These are phyloP conservation scores for Monilinia vaccinii-corymbosi DNA, from an alignment of 2,329 filamentous ascomycete genomes.

Conservation along the genomic window DNA sequence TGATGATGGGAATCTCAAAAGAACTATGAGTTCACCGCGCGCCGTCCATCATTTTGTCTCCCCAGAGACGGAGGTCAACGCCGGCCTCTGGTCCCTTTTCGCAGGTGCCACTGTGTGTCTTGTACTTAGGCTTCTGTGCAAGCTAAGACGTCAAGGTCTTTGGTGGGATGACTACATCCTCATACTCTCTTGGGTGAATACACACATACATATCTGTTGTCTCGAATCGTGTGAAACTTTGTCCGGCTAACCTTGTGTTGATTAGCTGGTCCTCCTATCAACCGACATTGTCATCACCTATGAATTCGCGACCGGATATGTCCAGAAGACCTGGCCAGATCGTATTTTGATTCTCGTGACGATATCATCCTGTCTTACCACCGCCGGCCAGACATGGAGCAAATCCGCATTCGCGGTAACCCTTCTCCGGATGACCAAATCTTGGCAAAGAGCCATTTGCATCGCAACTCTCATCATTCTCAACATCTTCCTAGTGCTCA, in stretches of 20 bases:
- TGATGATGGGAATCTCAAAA: background rate
- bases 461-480: conserved; percentile 42
- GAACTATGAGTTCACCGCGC: conserved; percentile 13
- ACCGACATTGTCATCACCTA: conserved; percentile 39
- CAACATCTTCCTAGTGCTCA: conserved; percentile 40
- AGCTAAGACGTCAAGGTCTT: conserved; percentile 14
- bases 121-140: conserved; percentile 14
- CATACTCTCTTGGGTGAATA: conserved; percentile 15
- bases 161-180: conserved; percentile 22
- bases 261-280: conserved; percentile 34
- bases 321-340: conserved; percentile 39
- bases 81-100: conserved; percentile 18
- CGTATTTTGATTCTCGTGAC: conserved; percentile 46
- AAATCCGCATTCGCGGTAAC: conserved; percentile 32
- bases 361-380: conserved; percentile 21
- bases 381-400: conserved; percentile 31
- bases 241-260: background rate
- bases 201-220: background rate
- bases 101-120: conserved; percentile 16
- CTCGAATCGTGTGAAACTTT: background rate
- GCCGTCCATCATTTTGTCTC: conserved; percentile 13
- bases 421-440: conserved; percentile 35
- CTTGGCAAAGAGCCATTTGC: conserved; percentile 35
- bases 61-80: conserved; percentile 15
- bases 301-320: conserved; percentile 41